Conservation (phyloP, 192 early-diverging fungal species). For the Umbelopsis vinacea region DNA sequence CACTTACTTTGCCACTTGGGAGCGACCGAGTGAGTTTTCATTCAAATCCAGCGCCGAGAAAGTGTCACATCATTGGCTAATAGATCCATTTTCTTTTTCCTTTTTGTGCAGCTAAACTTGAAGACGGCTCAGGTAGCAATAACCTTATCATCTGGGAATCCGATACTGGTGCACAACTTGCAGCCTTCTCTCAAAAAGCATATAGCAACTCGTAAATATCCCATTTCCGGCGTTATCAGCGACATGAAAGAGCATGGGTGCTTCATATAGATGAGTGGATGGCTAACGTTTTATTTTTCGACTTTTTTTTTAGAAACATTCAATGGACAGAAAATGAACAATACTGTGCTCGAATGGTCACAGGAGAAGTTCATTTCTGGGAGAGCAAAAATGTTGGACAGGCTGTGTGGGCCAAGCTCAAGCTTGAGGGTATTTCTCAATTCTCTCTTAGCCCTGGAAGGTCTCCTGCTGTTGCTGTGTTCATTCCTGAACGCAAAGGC, state of each 20-base stretch:
- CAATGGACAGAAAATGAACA: conserved; percentile 95
- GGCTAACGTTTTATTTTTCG: no score
- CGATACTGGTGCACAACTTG: conserved; percentile 66
- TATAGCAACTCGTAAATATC: conserved; percentile 66
- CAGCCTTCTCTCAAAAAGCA: conserved; percentile 81
- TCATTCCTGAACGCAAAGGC: conserved; percentile 86
- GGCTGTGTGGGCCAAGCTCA: conserved; percentile 57
- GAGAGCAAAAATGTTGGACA: conserved; percentile 64
- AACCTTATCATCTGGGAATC: conserved; percentile 87
- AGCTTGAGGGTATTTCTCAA: conserved; percentile 74
- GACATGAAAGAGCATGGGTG: no score
- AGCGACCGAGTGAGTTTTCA: conserved; percentile 67
- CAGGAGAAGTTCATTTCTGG: conserved; percentile 89
- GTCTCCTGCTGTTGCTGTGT: conserved; percentile 81
- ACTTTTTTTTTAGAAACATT: conserved; percentile 69
- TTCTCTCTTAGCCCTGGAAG: conserved; percentile 93
- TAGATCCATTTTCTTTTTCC: neutral
- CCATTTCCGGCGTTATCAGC: no score
- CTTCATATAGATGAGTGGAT: no score
- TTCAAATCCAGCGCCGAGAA: neutral
- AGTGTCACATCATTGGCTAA: neutral
- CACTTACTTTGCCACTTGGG: conserved; percentile 90
- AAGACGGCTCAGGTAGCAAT: conserved; percentile 67
- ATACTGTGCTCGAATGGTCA: conserved; percentile 84
- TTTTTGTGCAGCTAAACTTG: conserved; percentile 61